A percentile compares a stretch with the other conserved stretches of the same genome.
These are phyloP conservation scores for Podospora anserina DNA, from an alignment of 495 filamentous ascomycete species.

Conservation along the genomic window DNA sequence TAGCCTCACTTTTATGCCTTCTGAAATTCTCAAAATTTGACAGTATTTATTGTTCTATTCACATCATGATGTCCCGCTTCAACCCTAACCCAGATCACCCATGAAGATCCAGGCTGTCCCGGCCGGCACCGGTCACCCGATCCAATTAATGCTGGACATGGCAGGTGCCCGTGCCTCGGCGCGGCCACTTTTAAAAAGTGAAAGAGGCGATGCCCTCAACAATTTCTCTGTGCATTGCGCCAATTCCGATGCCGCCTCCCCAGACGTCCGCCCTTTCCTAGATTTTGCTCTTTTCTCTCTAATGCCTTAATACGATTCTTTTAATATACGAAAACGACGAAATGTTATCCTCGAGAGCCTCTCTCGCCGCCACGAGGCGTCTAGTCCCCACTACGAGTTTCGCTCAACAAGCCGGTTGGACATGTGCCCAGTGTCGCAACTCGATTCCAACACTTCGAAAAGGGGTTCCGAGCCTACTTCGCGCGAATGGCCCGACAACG, in stretches of 20 bases:
- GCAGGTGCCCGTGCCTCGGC: conserved; percentile 3
- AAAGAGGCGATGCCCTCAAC: conserved; percentile 7
- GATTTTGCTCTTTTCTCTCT: background rate
- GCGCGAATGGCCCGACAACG: conserved; percentile 17
- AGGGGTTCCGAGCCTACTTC: background rate
- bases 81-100: background rate
- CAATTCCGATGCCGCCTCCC: background rate
- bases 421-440: conserved; percentile 44
- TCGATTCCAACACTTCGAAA: conserved; percentile 21
- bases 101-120: background rate
- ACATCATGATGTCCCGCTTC: background rate
- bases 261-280: background rate
- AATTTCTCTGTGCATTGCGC: conserved; percentile 2
- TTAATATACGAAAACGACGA: conserved; percentile 4
- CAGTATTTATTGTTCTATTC: background rate
- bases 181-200: background rate
- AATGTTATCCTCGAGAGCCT: conserved; percentile 25
- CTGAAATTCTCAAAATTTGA: background rate
- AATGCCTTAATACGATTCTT: background rate
- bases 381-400: conserved; percentile 10
- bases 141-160: background rate
- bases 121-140: background rate
- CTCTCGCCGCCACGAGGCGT: conserved; percentile 22
- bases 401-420: conserved; percentile 28
- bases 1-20: background rate